phyloP scores from a whole-genome alignment of 305 asterid species.

The Solanum hybrid region DNA sequence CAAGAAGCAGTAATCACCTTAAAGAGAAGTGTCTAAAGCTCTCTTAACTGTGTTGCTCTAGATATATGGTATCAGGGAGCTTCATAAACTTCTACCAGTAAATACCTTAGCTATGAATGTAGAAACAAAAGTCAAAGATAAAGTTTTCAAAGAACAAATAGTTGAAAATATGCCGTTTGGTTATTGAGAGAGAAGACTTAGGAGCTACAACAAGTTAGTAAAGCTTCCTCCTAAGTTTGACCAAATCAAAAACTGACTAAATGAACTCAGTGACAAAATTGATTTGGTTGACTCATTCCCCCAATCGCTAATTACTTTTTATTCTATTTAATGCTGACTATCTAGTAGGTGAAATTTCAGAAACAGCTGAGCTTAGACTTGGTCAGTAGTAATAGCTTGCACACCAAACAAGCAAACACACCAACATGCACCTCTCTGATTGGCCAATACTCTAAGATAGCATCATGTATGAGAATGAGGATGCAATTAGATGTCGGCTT shows the following conservation, averaged over 20 bases:
- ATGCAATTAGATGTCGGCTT: not conserved
- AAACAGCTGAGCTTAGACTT: not conserved
- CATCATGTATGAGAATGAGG: not conserved
- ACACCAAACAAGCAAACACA: not conserved
- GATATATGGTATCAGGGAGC: not conserved
- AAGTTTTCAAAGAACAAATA: not conserved
- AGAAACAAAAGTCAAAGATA: not conserved
- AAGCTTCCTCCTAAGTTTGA: not conserved
- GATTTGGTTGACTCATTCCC: not conserved
- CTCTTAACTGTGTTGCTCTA: not conserved
- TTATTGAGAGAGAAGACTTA: not conserved
- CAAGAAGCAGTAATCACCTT: not conserved
- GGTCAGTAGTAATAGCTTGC: not conserved
- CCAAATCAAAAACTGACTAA: not conserved
- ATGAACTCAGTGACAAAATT: not conserved
- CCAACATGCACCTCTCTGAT: not conserved
- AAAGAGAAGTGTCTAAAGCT: not conserved
- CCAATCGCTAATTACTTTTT: not conserved
- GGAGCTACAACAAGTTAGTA: not conserved
- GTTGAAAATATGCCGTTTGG: not conserved
- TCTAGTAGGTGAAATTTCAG: not conserved
- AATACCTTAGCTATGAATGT: not conserved
- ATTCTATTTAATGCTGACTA: not conserved
- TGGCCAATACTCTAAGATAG: not conserved
- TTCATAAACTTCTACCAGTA: not conserved